These are phyloP conservation scores for Solanum chilense DNA, from an alignment of 257 asterid genomes.

Conservation along the genomic window DNA sequence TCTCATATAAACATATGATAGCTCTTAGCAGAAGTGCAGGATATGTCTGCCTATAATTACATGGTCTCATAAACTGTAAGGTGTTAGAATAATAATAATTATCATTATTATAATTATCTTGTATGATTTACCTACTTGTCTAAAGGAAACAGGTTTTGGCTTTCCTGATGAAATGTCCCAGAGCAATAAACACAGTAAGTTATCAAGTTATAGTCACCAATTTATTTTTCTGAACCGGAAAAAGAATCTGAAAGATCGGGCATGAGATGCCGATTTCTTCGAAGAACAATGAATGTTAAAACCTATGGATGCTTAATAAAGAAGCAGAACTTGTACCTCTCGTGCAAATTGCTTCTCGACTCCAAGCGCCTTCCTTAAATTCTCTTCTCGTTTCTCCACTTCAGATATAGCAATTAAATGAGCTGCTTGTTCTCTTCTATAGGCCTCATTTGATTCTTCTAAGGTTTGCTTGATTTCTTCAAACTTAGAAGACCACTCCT, in stretches of 20 bases:
- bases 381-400: conserved; percentile 86
- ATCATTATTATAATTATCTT: background rate
- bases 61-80: background rate
- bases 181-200: background rate
- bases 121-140: background rate
- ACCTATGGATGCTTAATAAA: background rate
- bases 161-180: background rate
- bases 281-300: background rate
- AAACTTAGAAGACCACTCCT: conserved; percentile 68
- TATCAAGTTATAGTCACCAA: background rate
- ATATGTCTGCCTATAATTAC: background rate
- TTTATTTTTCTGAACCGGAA: background rate
- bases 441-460: conserved; percentile 43
- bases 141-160: background rate
- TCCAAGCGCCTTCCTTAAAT: conserved; percentile 83
- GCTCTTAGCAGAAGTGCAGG: background rate
- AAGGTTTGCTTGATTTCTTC: conserved; percentile 58
- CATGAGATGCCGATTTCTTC: background rate
- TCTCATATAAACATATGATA: background rate
- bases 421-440: conserved; percentile 62
- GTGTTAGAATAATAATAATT: background rate
- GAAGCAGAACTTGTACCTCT: conserved; percentile 50
- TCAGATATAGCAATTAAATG: conserved; percentile 61
- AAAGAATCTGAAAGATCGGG: background rate
- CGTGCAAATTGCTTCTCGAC: conserved; percentile 79